Base-by-base conservation (phyloP, 306 rosid species). In the Fragaria iinumae region DNA sequence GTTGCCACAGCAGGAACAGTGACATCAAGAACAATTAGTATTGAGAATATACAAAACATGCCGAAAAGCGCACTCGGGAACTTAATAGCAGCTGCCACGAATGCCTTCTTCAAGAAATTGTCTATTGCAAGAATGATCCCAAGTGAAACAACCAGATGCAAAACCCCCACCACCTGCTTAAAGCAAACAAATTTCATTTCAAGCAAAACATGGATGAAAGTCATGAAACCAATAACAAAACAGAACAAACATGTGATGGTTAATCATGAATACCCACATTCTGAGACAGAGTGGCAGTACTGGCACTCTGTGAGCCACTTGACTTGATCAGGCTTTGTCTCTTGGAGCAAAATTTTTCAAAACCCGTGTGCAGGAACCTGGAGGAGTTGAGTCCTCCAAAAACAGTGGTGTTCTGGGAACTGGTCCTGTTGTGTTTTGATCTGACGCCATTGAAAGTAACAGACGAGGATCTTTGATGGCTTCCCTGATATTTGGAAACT, bases 31-130 rank as follows among this genome's bases (percentile, higher is more conserved):
- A 81, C 72, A 21, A 86, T 62, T 32, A 95, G 81, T 83, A 88
- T 78, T 5, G 97, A 87, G 83, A 92, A 95, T 52, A 92, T 95
- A 84, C 97, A 95, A 71, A 95, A 95, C 98, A 95, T 95, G 49
- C 98, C 97, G 56, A 95, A 95, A 82, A 95, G 86, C 1, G 98
- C 97, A 73, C 98, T 92, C 2, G 98, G 97, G 79, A 95, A 95
- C 86, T 86, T 89, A 76, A 95, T 92, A 3, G 92, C 83, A 65
- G 97, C 98, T 23, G 87, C 86, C 48, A 83, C 91, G 57, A 95
- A 95, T n/a, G 90, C 88, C 72, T 75, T 41, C 79, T 92, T 95
- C 88, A 90, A 89, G 57, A 73, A 20, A 17, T 87, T 82, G 56
- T 92, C 98, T 72, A 63, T 53, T 6, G 95, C 91, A 17, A 95